Percentiles rank a stretch among this genome's conserved stretches.
Conservation (phyloP, 805 yeast genomes). For the Teunomyces stri region DNA sequence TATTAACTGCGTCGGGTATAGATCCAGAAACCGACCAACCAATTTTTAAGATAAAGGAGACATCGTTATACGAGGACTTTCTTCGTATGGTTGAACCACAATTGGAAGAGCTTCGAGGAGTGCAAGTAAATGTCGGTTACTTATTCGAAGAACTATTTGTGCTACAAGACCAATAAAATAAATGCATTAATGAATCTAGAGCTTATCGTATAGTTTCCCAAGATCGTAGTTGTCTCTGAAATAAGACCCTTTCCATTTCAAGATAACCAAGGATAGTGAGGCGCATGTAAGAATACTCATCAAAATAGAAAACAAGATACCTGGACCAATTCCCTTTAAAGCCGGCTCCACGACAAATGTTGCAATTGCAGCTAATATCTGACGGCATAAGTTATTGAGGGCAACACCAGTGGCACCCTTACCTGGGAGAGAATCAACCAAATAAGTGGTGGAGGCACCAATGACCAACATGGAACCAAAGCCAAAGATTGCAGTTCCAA, state of each 20-base stretch:
- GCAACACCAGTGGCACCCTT: constrained; percentile 90
- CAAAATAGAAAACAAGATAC: constrained; percentile 65
- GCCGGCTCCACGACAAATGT: constrained; percentile 75
- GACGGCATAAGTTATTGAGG: constrained; percentile 70
- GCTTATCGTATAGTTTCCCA: constrained; percentile 52
- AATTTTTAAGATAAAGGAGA: constrained; percentile 32
- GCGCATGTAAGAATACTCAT: constrained; percentile 54
- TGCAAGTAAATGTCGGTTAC: constrained; percentile 75
- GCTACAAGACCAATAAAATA: constrained; percentile 4
- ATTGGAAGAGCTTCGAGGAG: constrained; percentile 55
- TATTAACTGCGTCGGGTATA: constrained; percentile 40
- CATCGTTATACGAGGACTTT: constrained; percentile 39
- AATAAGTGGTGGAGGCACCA: constrained; percentile 75
- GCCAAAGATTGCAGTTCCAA: constrained; percentile 82
- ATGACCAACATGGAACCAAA: constrained; percentile 81
- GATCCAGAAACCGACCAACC: constrained; percentile 24
- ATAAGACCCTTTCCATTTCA: constrained; percentile 55
- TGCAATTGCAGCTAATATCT: constrained; percentile 70
- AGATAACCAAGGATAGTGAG: constrained; percentile 39
- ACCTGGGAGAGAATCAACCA: constrained; percentile 84
- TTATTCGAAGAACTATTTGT: constrained; percentile 47
- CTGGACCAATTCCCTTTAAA: constrained; percentile 63
- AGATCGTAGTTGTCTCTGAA: constrained; percentile 66
- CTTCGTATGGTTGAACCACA: constrained; percentile 55
- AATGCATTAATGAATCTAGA: constrained; percentile 17